phyloP scores from a whole-genome alignment of 73 alveolate genomes.

The Blepharisma stoltei region DNA sequence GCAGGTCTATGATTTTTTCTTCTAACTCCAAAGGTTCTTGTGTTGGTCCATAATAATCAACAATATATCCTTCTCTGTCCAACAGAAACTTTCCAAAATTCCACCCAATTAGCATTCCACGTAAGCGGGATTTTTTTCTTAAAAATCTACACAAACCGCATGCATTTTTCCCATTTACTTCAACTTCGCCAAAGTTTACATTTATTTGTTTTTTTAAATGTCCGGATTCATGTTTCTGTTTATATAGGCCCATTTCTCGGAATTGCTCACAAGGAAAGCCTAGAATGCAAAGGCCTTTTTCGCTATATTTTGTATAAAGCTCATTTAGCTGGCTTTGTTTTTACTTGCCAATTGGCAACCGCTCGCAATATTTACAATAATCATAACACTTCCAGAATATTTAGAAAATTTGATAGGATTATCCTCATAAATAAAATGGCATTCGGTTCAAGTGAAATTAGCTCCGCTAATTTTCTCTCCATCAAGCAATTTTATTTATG shows the following conservation, averaged over 20 bases:
- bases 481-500: too few relatives aligned
- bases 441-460: too few relatives aligned
- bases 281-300: conserved; percentile 63
- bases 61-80: conserved; percentile 55
- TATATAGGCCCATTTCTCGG: conserved; percentile 50
- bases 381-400: not conserved
- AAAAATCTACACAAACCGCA: conserved; percentile 62
- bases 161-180: conserved; percentile 68
- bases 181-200: conserved; percentile 64
- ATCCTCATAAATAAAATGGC: too few relatives aligned
- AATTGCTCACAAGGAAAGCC: conserved; percentile 74
- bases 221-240: conserved; percentile 46
- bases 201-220: conserved; percentile 39
- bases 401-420: not conserved
- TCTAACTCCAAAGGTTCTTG: not conserved
- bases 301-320: conserved; percentile 50
- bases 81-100: conserved; percentile 68
- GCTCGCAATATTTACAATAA: conserved; percentile 48
- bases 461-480: too few relatives aligned
- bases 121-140: conserved; percentile 47
- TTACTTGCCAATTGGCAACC: conserved; percentile 33
- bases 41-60: conserved; percentile 47
- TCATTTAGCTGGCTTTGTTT: conserved; percentile 44
- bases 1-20: too few relatives aligned
- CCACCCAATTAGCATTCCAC: conserved; percentile 59